These are phyloP conservation scores for Incumbomyces lentus DNA, from an alignment of 2,329 filamentous ascomycete genomes.

Conservation along the genomic window DNA sequence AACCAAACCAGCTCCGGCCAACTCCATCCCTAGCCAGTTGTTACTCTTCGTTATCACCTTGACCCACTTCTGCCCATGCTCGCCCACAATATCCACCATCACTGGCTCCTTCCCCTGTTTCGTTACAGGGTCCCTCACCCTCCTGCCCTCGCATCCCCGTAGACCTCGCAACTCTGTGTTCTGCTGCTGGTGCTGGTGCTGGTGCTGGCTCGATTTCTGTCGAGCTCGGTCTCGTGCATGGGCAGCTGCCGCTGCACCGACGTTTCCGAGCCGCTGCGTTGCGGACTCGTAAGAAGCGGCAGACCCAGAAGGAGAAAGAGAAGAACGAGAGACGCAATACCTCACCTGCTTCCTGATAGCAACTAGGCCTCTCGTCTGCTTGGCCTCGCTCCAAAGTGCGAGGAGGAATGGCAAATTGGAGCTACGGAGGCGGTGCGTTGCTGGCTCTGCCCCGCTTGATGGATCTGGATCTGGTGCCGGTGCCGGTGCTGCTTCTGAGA, in stretches of 20 bases:
- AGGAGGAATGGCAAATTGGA: slow-evolving; percentile 58
- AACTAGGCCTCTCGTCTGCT: slow-evolving; percentile 45
- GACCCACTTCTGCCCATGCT: slow-evolving; percentile 55
- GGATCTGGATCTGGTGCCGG: neutral
- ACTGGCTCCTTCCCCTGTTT: slow-evolving; percentile 35
- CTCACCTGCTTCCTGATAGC: slow-evolving; percentile 42
- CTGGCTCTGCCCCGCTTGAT: neutral
- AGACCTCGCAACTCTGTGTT: no score
- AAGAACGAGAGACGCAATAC: slow-evolving; percentile 23
- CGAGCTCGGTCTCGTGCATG: no score
- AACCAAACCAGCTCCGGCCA: slow-evolving; percentile 59
- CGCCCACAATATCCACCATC: slow-evolving; percentile 54
- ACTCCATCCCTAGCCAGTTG: slow-evolving; percentile 54
- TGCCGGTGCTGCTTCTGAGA: neutral
- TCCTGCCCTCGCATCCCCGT: no score
- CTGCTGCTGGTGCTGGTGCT: no score
- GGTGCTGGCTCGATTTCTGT: no score
- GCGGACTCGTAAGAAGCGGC: no score
- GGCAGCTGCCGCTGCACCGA: no score
- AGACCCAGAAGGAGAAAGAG: no score
- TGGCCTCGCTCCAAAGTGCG: slow-evolving; percentile 53
- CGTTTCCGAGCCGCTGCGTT: no score
- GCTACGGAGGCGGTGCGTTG: slow-evolving; percentile 46
- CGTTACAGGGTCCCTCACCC: neutral
- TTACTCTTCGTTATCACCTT: slow-evolving; percentile 59